Base-by-base conservation (phyloP, 148 eudicot genomes). In the Tetragonia tetragonoides region DNA sequence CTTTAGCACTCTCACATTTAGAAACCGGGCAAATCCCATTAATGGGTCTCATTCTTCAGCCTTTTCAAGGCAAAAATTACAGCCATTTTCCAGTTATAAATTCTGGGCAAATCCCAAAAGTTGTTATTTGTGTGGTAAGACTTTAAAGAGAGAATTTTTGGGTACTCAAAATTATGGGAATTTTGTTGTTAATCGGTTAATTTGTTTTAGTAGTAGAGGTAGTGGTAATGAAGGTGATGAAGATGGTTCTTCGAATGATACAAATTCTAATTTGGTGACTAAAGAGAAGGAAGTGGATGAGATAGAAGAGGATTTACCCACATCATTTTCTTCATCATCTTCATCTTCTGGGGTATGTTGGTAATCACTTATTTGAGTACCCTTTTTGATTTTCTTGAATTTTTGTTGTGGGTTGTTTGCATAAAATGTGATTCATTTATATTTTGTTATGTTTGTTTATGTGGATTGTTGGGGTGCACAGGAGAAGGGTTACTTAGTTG, bases 251-350 rank as follows among this genome's bases (percentile, higher is more conserved):
- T 38, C 76, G 16, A 90, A 66, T 2, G 92, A 87, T 21, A 87
- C 47, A 9, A 28, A 28, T 28, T 44, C 88, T 28, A 88, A 82
- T 78, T 82, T 88, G 89, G 91, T 88, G 5, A 91, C 90, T 14
- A 81, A 84, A 37, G 92, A 83, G 84, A 75, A 81, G 46, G 89
- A 74, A 18, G 82, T 79, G 57, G 86, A 84, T 12, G 72, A 80
- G 34, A 70, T 15, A 4, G 75, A 70, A 7, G 72, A 64, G 9
- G 53, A 60, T 66, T 46, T 70, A 23, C 61, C 75, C 17, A 12
- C 37, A 62, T 74, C 78, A 9, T 63, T 74, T 46, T 51, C 75
- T 66, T 61, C 77, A 28, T 28, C 34, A 14, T 53, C 53, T 42
- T 49, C 77, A 57, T 77, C 75, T 39, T 77, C 86, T 23, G 79